These are phyloP conservation scores for Pugionium cornutum DNA, from an alignment of 345 rosid species.

Conservation along the genomic window DNA sequence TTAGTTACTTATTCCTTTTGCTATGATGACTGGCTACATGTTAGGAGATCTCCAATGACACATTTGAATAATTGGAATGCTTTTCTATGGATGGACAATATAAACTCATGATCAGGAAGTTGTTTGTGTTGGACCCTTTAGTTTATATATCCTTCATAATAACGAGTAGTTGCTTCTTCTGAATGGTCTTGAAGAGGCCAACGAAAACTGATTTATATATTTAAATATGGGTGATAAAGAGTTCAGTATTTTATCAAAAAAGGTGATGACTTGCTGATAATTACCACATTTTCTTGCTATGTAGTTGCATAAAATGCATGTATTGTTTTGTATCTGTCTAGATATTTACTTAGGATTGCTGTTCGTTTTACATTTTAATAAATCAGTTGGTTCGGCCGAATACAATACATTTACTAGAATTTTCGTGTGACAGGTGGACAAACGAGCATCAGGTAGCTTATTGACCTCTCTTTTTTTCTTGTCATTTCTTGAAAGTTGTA, in stretches of 20 bases:
- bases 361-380: not conserved
- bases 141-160: not conserved
- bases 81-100: not conserved
- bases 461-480: not conserved
- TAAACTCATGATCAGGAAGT: not conserved
- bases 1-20: not conserved
- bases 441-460: slow-evolving; percentile 59
- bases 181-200: no score
- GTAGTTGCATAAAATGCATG: no score
- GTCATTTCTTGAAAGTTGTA: slow-evolving; percentile 10
- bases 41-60: not conserved
- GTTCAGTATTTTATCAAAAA: no score
- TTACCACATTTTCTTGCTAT: no score
- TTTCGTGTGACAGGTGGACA: slow-evolving; percentile 59
- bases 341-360: slow-evolving; percentile 1
- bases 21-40: not conserved
- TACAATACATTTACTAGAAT: slow-evolving; percentile 5
- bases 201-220: no score
- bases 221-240: no score
- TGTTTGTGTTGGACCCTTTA: not conserved
- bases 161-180: not conserved
- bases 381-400: not conserved
- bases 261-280: no score
- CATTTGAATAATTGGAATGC: not conserved
- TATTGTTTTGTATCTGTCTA: not conserved